Evolutionary conservation across 208 protist genomes (phyloP).

Genomic region (Trichomonas vaginalis): DNA sequence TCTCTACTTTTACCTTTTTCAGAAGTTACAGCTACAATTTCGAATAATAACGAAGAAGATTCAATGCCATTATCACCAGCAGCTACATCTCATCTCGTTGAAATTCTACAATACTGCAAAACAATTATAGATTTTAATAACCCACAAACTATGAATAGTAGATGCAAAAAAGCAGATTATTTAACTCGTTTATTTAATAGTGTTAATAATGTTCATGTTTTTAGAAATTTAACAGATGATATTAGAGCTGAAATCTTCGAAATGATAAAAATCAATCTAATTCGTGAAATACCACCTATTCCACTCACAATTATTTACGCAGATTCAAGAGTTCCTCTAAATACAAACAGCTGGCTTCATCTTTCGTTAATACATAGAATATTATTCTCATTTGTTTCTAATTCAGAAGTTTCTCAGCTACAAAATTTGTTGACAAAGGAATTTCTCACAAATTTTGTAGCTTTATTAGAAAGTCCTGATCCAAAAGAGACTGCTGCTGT

Average conservation of each 20-base stretch:
- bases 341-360: neutral
- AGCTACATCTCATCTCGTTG: neutral
- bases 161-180: neutral
- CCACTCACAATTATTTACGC: neutral
- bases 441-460: neutral
- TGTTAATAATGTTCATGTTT: neutral
- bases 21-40: neutral
- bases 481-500: neutral
- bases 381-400: neutral
- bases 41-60: neutral
- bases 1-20: neutral
- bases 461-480: neutral
- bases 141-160: neutral
- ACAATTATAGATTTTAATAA: neutral
- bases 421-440: neutral
- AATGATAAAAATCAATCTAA: neutral
- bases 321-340: neutral
- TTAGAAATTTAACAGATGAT: neutral
- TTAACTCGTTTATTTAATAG: neutral
- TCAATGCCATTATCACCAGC: neutral
- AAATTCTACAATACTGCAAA: neutral
- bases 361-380: neutral
- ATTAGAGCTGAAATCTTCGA: neutral
- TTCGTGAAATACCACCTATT: neutral
- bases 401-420: neutral